A percentile compares a stretch with the other conserved stretches of the same genome.
phyloP scores from a whole-genome alignment of 2,329 filamentous ascomycete genomes.

The Colletotrichum filicis region DNA sequence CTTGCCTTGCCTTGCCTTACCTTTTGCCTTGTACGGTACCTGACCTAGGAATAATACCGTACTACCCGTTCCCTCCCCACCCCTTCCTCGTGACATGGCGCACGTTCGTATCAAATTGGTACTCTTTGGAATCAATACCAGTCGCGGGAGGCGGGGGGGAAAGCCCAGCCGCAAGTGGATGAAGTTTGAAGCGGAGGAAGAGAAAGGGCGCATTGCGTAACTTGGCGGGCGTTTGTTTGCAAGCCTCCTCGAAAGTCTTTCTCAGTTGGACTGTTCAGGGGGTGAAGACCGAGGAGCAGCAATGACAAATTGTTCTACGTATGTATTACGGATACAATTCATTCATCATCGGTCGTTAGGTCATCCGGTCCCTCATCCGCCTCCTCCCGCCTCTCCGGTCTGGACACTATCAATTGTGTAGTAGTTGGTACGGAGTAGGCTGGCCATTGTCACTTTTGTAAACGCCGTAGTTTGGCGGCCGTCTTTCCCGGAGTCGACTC shows the following conservation, averaged over 20 bases:
- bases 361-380: background rate
- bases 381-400: background rate
- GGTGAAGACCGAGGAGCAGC: background rate
- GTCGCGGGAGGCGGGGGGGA: background rate
- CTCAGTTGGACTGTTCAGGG: background rate
- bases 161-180: background rate
- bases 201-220: background rate
- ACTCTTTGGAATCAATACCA: slow-evolving; percentile 13
- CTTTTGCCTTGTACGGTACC: background rate
- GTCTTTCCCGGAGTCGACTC: slow-evolving; percentile 20
- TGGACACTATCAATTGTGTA: background rate
- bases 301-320: background rate
- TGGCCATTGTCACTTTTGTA: background rate
- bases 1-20: too few species aligned
- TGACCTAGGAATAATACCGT: background rate
- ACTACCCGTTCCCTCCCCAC: background rate
- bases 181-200: background rate
- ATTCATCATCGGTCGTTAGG: background rate
- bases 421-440: background rate
- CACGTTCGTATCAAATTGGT: background rate
- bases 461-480: background rate
- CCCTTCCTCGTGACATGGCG: background rate
- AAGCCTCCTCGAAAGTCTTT: background rate
- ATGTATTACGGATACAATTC: too few species aligned
- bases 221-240: background rate